phyloP scores from a whole-genome alignment of 192 early-diverging fungal species.

The Rhizophlyctis rosea region DNA sequence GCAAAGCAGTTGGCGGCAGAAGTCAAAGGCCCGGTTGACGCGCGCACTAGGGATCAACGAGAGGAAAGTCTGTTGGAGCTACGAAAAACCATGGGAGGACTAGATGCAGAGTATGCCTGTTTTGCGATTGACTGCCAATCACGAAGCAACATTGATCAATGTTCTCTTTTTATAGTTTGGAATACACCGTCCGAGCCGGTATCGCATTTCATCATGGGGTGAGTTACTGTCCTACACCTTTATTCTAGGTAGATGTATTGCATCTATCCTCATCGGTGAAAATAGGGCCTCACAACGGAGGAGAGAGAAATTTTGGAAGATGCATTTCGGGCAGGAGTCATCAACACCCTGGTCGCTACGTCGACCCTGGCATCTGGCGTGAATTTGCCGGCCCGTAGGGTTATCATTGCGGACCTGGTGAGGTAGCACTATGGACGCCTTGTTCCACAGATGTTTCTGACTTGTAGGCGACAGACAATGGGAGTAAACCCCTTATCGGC shows the following conservation, averaged over 20 bases:
- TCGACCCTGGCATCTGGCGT: slow-evolving; percentile 41
- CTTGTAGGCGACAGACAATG: slow-evolving; percentile 18
- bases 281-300: slow-evolving; percentile 26
- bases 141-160: too few relatives aligned
- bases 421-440: slow-evolving; percentile 8
- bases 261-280: too few relatives aligned
- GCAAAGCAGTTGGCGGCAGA: slow-evolving; percentile 8
- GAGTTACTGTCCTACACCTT: slow-evolving; percentile 38
- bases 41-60: slow-evolving; percentile 3
- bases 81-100: slow-evolving; percentile 18
- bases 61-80: slow-evolving; percentile 16
- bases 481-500: slow-evolving; percentile 23
- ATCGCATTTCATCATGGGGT: slow-evolving; percentile 18
- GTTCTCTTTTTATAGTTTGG: too few relatives aligned
- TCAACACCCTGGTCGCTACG: slow-evolving; percentile 30
- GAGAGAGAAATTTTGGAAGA: slow-evolving; percentile 38
- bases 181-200: neutral
- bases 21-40: neutral
- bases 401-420: slow-evolving; percentile 37
- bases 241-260: neutral
- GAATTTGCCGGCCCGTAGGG: slow-evolving; percentile 38
- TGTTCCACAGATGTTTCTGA: neutral
- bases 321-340: slow-evolving; percentile 33
- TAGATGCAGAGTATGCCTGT: too few relatives aligned
- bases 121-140: too few relatives aligned